A percentile compares a stretch with the other conserved stretches of the same genome.
Conservation (phyloP, 2,329 filamentous ascomycete genomes). For the Aureobasidium pullulans region DNA sequence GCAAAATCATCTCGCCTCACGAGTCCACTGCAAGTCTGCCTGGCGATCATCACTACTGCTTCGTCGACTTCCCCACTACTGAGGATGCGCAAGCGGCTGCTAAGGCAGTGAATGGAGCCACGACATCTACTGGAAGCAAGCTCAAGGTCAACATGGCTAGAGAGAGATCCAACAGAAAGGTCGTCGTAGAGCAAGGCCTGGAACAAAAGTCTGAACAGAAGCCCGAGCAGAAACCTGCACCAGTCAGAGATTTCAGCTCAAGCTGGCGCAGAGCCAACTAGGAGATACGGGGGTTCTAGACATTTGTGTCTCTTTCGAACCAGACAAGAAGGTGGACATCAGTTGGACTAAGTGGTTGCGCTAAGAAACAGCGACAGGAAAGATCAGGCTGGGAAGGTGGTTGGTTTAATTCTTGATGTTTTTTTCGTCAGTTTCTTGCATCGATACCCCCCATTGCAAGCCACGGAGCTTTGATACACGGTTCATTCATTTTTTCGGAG, state of each 20-base stretch:
- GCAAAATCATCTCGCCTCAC: constrained; percentile 32
- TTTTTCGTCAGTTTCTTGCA: not conserved
- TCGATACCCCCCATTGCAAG: constrained; percentile 9
- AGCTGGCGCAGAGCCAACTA: constrained; percentile 15
- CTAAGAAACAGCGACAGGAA: not conserved
- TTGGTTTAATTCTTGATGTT: not conserved
- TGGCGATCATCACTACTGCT: constrained; percentile 24
- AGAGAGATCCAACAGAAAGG: constrained; percentile 10
- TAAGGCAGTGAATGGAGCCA: constrained; percentile 21
- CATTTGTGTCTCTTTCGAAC: not conserved
- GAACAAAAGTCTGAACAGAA: not conserved
- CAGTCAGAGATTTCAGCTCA: constrained; percentile 13
- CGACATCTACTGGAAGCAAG: constrained; percentile 16
- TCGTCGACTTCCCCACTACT: constrained; percentile 23
- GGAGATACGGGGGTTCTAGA: not conserved
- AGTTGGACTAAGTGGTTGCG: not conserved
- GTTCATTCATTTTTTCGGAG: not conserved
- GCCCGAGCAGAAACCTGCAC: not conserved
- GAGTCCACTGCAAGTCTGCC: constrained; percentile 11
- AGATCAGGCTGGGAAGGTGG: not conserved
- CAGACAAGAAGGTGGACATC: not conserved
- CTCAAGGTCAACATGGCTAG: constrained; percentile 19
- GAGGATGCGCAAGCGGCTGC: constrained; percentile 23
- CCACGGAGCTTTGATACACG: not conserved
- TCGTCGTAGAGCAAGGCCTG: constrained; percentile 7